Percentiles rank a stretch among this genome's conserved stretches.
Evolutionary conservation across 2,329 filamentous ascomycete genomes (phyloP).

Genomic region (Colletotrichum higginsianum): DNA sequence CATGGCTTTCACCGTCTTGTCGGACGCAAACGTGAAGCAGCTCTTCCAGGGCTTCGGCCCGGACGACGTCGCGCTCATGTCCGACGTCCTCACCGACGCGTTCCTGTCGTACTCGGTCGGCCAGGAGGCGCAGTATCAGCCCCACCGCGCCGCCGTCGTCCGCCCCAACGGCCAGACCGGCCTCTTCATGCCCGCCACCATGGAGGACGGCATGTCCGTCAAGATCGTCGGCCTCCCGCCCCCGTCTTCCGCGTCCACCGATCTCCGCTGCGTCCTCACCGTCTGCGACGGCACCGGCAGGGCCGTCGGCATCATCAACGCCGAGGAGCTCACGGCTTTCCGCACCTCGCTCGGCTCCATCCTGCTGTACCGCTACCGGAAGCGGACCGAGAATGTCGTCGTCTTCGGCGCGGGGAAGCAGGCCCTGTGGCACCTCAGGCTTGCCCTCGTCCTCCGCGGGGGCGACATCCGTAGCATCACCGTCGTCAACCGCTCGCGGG

Average conservation of each 20-base stretch:
- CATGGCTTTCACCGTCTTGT: conserved; percentile 74
- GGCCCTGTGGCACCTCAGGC: conserved; percentile 76
- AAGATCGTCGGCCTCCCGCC: conserved; percentile 69
- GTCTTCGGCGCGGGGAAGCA: conserved; percentile 46
- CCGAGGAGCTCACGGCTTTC: conserved; percentile 78
- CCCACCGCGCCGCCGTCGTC: conserved; percentile 72
- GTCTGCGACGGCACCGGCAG: conserved; percentile 47
- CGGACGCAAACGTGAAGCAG: conserved; percentile 68
- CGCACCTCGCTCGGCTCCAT: conserved; percentile 70
- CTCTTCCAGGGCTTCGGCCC: conserved; percentile 68
- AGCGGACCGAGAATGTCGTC: conserved; percentile 45
- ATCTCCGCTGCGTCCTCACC: conserved; percentile 61
- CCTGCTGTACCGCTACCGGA: conserved; percentile 37
- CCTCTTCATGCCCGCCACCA: conserved; percentile 77
- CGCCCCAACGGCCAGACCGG: conserved; percentile 74
- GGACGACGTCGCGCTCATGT: conserved; percentile 70
- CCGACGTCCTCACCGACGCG: conserved; percentile 70
- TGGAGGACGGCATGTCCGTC: conserved; percentile 71
- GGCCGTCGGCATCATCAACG: conserved; percentile 76
- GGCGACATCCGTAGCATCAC: conserved; percentile 49
- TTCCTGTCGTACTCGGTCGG: conserved; percentile 77
- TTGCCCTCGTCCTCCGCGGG: conserved; percentile 69
- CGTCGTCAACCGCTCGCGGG: conserved; percentile 52
- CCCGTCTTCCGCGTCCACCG: conserved; percentile 36
- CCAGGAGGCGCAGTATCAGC: conserved; percentile 73